Base-by-base conservation (phyloP, 2,329 filamentous ascomycete genomes). In the Neonectria sp. region DNA sequence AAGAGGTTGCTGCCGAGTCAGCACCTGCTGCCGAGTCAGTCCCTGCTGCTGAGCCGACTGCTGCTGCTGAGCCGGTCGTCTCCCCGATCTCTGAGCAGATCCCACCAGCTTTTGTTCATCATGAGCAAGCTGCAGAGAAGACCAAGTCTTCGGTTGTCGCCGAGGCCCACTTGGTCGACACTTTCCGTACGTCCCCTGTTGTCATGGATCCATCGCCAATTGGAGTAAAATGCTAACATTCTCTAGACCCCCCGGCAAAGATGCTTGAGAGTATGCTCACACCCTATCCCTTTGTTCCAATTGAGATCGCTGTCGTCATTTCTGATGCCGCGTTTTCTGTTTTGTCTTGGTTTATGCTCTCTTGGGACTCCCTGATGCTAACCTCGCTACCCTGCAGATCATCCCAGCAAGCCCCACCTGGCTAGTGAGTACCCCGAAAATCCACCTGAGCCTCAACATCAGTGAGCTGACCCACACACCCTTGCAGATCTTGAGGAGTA, bases 161-260 rank as follows among this genome's bases (percentile, higher is more conserved):
- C 68, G 93, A 95, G 86, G 92, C 92, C 77, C 92, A 94, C 81
- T 83, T 91, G 78, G 92, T 94, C 74, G 91, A 93, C 81, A 95
- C 92, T 24, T 94, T 85, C 78, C 88, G 89, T 91, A 82, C 86
- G 89, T 65, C 35, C 40, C 66, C 27, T 46, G 37, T 21, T 33
- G 35, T 31, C 33, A 43, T 40, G 9, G 25, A 12, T 53, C 35
- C 51, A 31, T 29, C 24, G 29, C 35, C 56, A 49, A 48, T 65
- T 45, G n/a, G 31, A 65, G 59, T 66, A 37, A 49, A 64, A 69
- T 62, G 67, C 72, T 76, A 70, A 72, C 61, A 17, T 15, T 27
- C 57, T 71, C 66, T 55, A 91, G 90, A 90, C 75, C 89, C 89
- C 73, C 90, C 90, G 6, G 80, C 87, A 78, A 90, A 90, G 83